Evolutionary conservation across 441 rosid genomes (phyloP).

Genomic region (Biscutella laevigata): DNA sequence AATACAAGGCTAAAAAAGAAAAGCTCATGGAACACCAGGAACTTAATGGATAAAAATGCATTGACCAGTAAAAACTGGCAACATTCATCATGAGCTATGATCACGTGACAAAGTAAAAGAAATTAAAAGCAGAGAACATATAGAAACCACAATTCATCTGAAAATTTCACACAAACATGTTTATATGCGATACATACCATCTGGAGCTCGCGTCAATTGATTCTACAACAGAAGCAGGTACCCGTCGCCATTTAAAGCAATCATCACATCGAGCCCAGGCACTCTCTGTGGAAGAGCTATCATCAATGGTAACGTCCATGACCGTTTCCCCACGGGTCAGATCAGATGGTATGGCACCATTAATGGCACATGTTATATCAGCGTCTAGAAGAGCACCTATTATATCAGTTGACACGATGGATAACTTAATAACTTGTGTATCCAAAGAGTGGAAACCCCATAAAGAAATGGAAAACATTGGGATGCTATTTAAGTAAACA

Average conservation of each 20-base stretch:
- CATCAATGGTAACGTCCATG: constrained; percentile 32
- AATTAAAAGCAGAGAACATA: neutral
- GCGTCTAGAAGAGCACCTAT: constrained; percentile 35
- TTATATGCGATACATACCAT: constrained; percentile 46
- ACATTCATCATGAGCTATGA: too few species aligned
- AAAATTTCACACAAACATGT: neutral
- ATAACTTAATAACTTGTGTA: constrained; percentile 5
- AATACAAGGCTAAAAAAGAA: neutral
- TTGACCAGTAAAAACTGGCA: too few species aligned
- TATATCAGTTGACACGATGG: constrained; percentile 18
- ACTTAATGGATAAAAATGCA: too few species aligned
- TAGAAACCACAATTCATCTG: neutral
- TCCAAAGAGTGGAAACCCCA: constrained; percentile 9
- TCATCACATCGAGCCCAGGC: constrained; percentile 97
- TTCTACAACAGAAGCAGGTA: constrained; percentile 59
- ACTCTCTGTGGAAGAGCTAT: constrained; percentile 34
- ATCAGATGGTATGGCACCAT: constrained; percentile 25
- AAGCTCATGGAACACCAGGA: too few species aligned
- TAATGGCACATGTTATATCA: constrained; percentile 23
- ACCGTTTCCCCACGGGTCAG: constrained; percentile 32
- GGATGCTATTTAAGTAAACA: neutral
- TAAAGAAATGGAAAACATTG: neutral
- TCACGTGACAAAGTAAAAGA: too few species aligned
- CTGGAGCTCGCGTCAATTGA: constrained; percentile 62
- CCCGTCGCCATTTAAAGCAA: constrained; percentile 90